Evolutionary conservation across 441 rosid species (phyloP).

Genomic region (Daphne laureola): DNA sequence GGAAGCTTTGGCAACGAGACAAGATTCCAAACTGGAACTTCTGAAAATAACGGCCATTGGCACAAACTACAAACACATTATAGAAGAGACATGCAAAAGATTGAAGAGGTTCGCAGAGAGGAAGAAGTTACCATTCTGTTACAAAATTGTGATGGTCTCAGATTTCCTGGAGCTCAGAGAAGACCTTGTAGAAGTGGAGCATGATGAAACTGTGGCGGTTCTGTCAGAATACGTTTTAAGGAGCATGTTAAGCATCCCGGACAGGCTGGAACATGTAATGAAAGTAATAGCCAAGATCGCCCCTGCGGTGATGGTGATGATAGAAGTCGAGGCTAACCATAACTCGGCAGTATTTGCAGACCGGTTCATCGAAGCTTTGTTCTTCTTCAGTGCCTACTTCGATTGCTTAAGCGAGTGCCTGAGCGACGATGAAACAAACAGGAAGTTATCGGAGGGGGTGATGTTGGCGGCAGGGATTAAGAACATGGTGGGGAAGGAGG

Average conservation of each 20-base stretch:
- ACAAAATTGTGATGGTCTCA: slow-evolving; percentile 30
- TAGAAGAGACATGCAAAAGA: slow-evolving; percentile 37
- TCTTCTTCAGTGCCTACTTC: slow-evolving; percentile 38
- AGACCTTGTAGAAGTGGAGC: slow-evolving; percentile 23
- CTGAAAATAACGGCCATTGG: slow-evolving; percentile 39
- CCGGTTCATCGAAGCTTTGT: slow-evolving; percentile 40
- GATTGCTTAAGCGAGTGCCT: slow-evolving; percentile 39
- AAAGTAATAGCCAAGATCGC: slow-evolving; percentile 27
- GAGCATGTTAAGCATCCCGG: slow-evolving; percentile 21
- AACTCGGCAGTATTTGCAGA: slow-evolving; percentile 34
- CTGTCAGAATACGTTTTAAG: slow-evolving; percentile 12
- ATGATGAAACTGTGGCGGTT: slow-evolving; percentile 28
- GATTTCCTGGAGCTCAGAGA: slow-evolving; percentile 33
- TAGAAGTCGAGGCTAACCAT: slow-evolving; percentile 30
- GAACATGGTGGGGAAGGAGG: slow-evolving; percentile 32
- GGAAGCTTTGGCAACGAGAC: slow-evolving; percentile 35
- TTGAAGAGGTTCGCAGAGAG: slow-evolving; percentile 28
- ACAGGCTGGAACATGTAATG: slow-evolving; percentile 36
- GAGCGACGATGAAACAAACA: slow-evolving; percentile 17
- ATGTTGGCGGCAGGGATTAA: slow-evolving; percentile 22
- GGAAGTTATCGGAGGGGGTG: slow-evolving; percentile 21
- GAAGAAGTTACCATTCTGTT: slow-evolving; percentile 31
- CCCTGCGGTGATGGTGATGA: slow-evolving; percentile 36
- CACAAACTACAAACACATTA: slow-evolving; percentile 12
- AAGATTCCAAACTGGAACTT: slow-evolving; percentile 22